Conservation (phyloP, 768 basidiomycete genomes). For the Termitomyces sp. region DNA sequence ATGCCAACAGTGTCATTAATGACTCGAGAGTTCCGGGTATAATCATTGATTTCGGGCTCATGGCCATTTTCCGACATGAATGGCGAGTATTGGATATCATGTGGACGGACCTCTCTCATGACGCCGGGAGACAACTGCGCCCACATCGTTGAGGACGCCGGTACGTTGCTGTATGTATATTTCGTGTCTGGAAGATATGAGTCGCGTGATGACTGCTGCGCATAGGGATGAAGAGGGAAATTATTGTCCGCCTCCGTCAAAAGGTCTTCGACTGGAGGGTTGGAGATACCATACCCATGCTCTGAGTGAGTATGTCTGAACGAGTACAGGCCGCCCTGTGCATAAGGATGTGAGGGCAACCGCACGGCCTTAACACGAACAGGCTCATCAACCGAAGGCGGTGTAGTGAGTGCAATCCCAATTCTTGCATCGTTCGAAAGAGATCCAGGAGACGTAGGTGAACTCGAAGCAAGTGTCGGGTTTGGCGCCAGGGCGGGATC, state of each 20-base stretch:
- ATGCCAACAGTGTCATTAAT: constrained; percentile 55
- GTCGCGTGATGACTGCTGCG: constrained; percentile 28
- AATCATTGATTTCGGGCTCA: not conserved
- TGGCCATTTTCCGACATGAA: constrained; percentile 26
- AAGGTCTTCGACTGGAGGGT: not conserved
- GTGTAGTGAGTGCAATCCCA: constrained; percentile 34
- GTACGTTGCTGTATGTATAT: constrained; percentile 34
- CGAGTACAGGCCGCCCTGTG: constrained; percentile 35
- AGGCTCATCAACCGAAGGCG: constrained; percentile 21
- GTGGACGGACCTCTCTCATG: constrained; percentile 41
- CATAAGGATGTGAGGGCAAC: constrained; percentile 47
- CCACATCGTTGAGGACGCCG: constrained; percentile 48
- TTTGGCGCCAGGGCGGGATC: constrained; percentile 34
- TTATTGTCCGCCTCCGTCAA: not conserved
- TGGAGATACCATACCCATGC: constrained; percentile 25
- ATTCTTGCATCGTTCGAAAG: constrained; percentile 24
- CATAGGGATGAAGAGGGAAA: constrained; percentile 45
- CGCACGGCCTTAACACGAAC: constrained; percentile 27
- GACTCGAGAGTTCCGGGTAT: constrained; percentile 22
- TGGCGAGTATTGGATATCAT: constrained; percentile 48
- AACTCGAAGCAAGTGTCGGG: not conserved
- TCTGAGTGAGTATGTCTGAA: constrained; percentile 22
- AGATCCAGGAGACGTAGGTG: constrained; percentile 25
- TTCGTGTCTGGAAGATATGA: constrained; percentile 30
- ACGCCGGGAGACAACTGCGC: constrained; percentile 42